These are phyloP conservation scores for Coemansia sp. DNA, from an alignment of 371 early-diverging fungal genomes.

Conservation along the genomic window DNA sequence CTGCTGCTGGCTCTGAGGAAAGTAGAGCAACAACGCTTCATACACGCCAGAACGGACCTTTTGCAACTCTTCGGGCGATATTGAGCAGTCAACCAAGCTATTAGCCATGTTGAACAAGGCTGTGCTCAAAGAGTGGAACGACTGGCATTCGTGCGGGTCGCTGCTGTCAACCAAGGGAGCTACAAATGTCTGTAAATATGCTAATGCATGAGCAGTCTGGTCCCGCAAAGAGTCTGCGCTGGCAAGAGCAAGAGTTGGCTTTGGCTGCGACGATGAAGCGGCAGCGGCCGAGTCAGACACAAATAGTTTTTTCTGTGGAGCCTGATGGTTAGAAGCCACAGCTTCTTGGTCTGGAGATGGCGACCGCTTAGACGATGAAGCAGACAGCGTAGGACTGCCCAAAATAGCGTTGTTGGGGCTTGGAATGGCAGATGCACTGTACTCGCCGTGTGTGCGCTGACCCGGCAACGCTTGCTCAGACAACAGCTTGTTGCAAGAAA, in stretches of 20 bases:
- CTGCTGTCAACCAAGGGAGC: conserved; percentile 36
- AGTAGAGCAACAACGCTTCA: conserved; percentile 36
- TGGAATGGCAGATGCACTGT: conserved; percentile 42
- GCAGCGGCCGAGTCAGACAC: background rate
- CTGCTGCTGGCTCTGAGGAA: conserved; percentile 34
- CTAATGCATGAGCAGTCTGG: conserved; percentile 23
- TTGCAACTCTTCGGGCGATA: conserved; percentile 13
- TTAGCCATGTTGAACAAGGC: conserved; percentile 35
- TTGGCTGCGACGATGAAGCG: background rate
- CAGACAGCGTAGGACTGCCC: conserved; percentile 5
- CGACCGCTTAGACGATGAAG: conserved; percentile 12
- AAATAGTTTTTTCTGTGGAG: background rate
- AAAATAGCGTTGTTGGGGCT: conserved; percentile 33
- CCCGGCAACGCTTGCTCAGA: background rate
- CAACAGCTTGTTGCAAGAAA: background rate
- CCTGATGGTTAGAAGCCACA: background rate
- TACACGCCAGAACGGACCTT: conserved; percentile 29
- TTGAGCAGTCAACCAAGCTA: background rate
- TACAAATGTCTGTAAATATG: conserved; percentile 30
- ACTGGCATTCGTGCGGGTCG: conserved; percentile 34
- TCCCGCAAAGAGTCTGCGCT: background rate
- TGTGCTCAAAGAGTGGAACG: conserved; percentile 45
- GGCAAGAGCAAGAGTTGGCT: background rate
- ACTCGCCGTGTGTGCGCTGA: conserved; percentile 2
- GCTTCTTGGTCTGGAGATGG: background rate